Evolutionary conservation across 352 stramenopile genomes (phyloP).

Genomic region (Halophytophthora polymorphica): DNA sequence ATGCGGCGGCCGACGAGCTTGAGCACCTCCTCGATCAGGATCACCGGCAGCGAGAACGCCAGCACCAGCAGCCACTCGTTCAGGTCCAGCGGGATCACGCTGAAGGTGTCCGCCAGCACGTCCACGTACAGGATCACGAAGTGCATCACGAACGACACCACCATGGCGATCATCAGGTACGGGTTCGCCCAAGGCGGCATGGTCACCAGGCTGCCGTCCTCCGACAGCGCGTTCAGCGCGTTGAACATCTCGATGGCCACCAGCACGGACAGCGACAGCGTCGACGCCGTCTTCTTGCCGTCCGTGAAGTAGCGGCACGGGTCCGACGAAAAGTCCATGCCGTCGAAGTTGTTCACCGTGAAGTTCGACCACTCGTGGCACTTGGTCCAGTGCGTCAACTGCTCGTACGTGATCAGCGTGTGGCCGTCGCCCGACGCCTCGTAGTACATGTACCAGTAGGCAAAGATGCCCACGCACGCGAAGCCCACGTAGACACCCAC

Average conservation of each 20-base stretch:
- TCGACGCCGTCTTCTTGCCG: slow-evolving; percentile 90
- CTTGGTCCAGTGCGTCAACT: slow-evolving; percentile 90
- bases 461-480: slow-evolving; percentile 90
- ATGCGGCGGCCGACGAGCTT: slow-evolving; percentile 91
- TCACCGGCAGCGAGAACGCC: slow-evolving; percentile 90
- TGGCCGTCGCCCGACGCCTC: slow-evolving; percentile 89
- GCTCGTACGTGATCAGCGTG: slow-evolving; percentile 87
- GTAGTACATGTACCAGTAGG: slow-evolving; percentile 94
- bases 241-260: slow-evolving; percentile 97
- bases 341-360: slow-evolving; percentile 89
- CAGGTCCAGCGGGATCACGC: slow-evolving; percentile 88
- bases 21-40: slow-evolving; percentile 94
- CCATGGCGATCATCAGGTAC: slow-evolving; percentile 92
- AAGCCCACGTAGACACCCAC: slow-evolving; percentile 93
- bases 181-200: slow-evolving; percentile 94
- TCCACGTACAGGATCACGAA: slow-evolving; percentile 95
- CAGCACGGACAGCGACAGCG: slow-evolving; percentile 91
- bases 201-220: slow-evolving; percentile 89
- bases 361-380: slow-evolving; percentile 92
- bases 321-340: slow-evolving; percentile 87
- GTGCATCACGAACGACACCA: slow-evolving; percentile 92
- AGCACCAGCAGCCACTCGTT: slow-evolving; percentile 93
- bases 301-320: slow-evolving; percentile 93
- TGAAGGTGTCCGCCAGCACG: slow-evolving; percentile 91
- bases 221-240: slow-evolving; percentile 91